These are phyloP conservation scores for Candida pseudoglaebosa DNA, from an alignment of 805 yeast genomes.

Conservation along the genomic window DNA sequence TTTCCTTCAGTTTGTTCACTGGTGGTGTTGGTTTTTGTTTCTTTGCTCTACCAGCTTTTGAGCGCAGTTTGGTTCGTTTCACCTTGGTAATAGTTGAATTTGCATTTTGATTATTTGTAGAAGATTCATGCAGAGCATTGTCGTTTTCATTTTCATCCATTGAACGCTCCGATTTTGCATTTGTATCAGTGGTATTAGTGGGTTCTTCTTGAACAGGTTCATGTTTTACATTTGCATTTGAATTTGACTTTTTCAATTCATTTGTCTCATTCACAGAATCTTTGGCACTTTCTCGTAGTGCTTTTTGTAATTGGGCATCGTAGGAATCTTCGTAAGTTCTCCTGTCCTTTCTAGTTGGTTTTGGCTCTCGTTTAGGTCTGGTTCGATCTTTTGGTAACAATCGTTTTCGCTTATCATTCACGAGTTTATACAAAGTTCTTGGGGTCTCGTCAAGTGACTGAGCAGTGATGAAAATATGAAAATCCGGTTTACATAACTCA, in stretches of 20 bases:
- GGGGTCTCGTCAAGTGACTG: conserved; percentile 13
- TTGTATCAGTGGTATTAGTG: conserved; percentile 4
- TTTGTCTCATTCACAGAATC: conserved; percentile 20
- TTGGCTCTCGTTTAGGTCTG: conserved; percentile 11
- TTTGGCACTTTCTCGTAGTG: conserved; percentile 54
- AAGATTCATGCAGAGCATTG: conserved; percentile 2
- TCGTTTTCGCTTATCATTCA: conserved; percentile 39
- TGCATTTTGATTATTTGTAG: neutral
- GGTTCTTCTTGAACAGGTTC: conserved; percentile 11
- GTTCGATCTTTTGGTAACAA: conserved; percentile 19
- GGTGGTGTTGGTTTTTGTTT: conserved; percentile 5
- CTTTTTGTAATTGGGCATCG: conserved; percentile 44
- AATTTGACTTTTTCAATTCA: neutral
- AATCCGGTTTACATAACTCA: conserved; percentile 82
- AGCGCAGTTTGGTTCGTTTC: conserved; percentile 2
- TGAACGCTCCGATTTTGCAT: conserved; percentile 9
- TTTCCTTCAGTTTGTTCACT: conserved; percentile 15
- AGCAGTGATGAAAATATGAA: conserved; percentile 53
- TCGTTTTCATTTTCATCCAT: conserved; percentile 8
- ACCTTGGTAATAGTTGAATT: conserved; percentile 1
- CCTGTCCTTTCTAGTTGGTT: conserved; percentile 25
- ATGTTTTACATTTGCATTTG: conserved; percentile 10
- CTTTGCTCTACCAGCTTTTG: neutral
- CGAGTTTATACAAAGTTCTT: conserved; percentile 38
- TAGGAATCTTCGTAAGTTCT: conserved; percentile 31